phyloP scores from a whole-genome alignment of 306 rosid genomes.

The Hippophae tibetana region DNA sequence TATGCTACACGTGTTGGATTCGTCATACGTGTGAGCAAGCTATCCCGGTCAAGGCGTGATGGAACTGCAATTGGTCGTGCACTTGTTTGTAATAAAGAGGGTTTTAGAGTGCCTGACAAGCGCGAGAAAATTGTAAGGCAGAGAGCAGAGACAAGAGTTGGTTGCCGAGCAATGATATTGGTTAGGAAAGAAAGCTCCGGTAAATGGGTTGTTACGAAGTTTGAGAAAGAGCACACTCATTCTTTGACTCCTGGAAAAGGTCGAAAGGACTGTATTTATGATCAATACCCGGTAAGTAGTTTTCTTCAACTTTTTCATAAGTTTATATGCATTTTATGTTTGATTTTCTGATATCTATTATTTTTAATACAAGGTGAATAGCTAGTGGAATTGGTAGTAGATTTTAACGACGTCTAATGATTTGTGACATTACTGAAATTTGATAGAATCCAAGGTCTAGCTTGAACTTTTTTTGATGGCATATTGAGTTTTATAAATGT shows the following conservation, averaged over 20 bases:
- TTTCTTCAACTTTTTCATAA: slow-evolving; percentile 6
- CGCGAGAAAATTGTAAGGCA: slow-evolving; percentile 94
- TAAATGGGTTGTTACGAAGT: slow-evolving; percentile 80
- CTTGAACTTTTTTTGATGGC: too few species aligned
- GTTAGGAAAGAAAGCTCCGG: slow-evolving; percentile 79
- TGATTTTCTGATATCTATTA: background rate
- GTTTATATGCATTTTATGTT: slow-evolving; percentile 1
- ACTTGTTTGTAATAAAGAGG: slow-evolving; percentile 96
- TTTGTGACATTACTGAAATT: background rate
- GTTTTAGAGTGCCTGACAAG: slow-evolving; percentile 88
- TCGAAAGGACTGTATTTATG: slow-evolving; percentile 72
- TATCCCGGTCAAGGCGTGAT: slow-evolving; percentile 90
- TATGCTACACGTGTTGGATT: slow-evolving; percentile 80
- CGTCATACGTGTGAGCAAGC: slow-evolving; percentile 87
- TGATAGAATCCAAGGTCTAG: background rate
- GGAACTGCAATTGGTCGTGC: slow-evolving; percentile 92
- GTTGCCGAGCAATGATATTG: slow-evolving; percentile 92
- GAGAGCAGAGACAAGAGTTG: slow-evolving; percentile 94
- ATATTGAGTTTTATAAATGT: too few species aligned
- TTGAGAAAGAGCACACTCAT: slow-evolving; percentile 83
- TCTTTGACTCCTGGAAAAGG: slow-evolving; percentile 69
- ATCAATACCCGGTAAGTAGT: slow-evolving; percentile 77
- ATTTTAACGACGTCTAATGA: background rate
- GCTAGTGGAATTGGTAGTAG: background rate
- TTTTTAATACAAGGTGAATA: background rate